Evolutionary conservation across 139 green algal species (phyloP), one percentile per base, ranked within the genome.

Genomic region (Coelastrella sp.): DNA sequence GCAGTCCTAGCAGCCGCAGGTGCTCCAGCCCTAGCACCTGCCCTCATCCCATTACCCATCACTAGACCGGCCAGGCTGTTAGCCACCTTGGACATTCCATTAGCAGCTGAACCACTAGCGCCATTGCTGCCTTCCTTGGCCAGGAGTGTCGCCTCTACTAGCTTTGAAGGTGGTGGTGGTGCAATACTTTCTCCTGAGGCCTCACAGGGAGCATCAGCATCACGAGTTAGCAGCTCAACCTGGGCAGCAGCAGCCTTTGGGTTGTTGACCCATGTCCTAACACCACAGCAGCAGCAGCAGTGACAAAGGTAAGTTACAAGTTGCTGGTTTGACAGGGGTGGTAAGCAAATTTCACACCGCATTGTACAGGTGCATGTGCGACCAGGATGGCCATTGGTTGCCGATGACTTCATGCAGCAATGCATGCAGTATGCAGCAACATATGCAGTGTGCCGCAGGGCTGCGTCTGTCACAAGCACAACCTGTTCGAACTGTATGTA

Each of bases 201-300:
- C 41, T 84, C 78, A 34, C 63, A 60, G 37, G 78, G 78, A 1
- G n/a, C 40, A 23, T 84, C 78, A 37, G 78, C 78, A 32, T 84
- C 78, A 19, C 78, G 78, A 19, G 78, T 84, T 0, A 84, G 62
- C 38, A 84, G 60, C 59, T 84, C 78, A 64, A 62, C 60, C 60
- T 84, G 78, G 8, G 60, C 60, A 23, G 60, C 60, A 45, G 78
- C 78, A 27, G 59, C 32, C 25, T 62, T n/a, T 0, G 78, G 78
- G 23, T 43, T 50, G 41, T 84, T 84, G 5, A 84, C 78, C 78
- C 78, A 75, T 11, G 37, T 83, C 37, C 76, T 83, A 57, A 27
- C 17, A 23, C 17, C 17, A 64, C 53, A 64, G 53, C 53, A 64
- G 53, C n/a, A n/a, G n/a, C n/a, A n/a, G n/a, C n/a, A n/a, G n/a